These are phyloP conservation scores for Pythium apleroticum DNA, from an alignment of 352 stramenopile species.

Conservation along the genomic window DNA sequence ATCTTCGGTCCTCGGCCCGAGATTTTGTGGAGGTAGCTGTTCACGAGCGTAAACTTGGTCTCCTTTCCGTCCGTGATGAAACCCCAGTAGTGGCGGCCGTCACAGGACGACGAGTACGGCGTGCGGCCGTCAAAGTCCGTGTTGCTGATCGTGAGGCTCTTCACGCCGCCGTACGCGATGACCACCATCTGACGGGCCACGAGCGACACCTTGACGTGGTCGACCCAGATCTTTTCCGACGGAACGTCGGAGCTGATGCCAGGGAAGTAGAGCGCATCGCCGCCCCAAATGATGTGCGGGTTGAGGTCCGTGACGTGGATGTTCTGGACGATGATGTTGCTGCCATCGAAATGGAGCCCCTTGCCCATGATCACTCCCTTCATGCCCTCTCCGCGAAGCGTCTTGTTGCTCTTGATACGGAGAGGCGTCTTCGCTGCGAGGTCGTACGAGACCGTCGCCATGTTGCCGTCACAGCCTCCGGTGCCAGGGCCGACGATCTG, in stretches of 20 bases:
- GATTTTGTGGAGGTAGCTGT: slow-evolving; percentile 45
- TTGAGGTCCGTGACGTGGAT: slow-evolving; percentile 60
- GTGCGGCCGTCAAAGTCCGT: slow-evolving; percentile 53
- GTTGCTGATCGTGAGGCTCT: slow-evolving; percentile 49
- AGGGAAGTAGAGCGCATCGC: slow-evolving; percentile 31
- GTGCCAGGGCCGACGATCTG: slow-evolving; percentile 24
- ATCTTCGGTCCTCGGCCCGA: slow-evolving; percentile 44
- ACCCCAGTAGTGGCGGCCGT: slow-evolving; percentile 57
- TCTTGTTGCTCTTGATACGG: slow-evolving; percentile 38
- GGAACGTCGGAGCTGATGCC: slow-evolving; percentile 22
- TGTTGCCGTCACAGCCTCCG: slow-evolving; percentile 28
- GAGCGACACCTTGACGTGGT: slow-evolving; percentile 45
- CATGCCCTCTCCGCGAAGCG: slow-evolving; percentile 37
- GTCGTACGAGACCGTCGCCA: slow-evolving; percentile 45
- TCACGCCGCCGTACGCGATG: slow-evolving; percentile 33
- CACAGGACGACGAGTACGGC: slow-evolving; percentile 40
- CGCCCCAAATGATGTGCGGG: slow-evolving; percentile 39
- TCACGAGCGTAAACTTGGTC: slow-evolving; percentile 39
- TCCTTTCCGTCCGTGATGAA: slow-evolving; percentile 37
- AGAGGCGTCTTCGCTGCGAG: slow-evolving; percentile 37
- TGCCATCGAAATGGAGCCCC: slow-evolving; percentile 34
- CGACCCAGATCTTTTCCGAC: slow-evolving; percentile 41
- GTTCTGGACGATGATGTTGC: slow-evolving; percentile 59
- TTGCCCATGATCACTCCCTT: slow-evolving; percentile 43
- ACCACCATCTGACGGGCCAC: slow-evolving; percentile 46